phyloP scores from a whole-genome alignment of 2,329 filamentous ascomycete species.

The Ophiostoma sp. region DNA sequence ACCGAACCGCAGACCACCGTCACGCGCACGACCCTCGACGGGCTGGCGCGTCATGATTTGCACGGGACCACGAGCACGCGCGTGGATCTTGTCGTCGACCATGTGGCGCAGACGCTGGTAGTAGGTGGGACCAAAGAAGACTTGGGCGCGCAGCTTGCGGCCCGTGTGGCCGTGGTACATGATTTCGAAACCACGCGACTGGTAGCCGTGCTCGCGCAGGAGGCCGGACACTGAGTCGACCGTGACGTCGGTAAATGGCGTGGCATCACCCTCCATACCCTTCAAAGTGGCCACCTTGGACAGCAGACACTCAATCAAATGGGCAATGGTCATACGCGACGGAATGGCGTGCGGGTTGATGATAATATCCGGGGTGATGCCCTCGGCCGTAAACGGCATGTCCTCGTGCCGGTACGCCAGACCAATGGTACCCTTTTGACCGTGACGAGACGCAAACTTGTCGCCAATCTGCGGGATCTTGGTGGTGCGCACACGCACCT shows the following conservation, averaged over 20 bases:
- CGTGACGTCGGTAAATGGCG: slow-evolving; percentile 95
- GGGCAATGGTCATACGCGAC: slow-evolving; percentile 99
- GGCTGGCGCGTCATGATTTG: slow-evolving; percentile 97
- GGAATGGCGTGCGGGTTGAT: slow-evolving; percentile 99
- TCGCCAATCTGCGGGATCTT: slow-evolving; percentile 99
- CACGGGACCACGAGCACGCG: slow-evolving; percentile 91
- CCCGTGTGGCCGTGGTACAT: slow-evolving; percentile 99
- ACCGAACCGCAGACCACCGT: slow-evolving; percentile 98
- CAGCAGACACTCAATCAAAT: slow-evolving; percentile 98
- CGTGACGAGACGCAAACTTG: slow-evolving; percentile 98
- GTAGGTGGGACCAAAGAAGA: slow-evolving; percentile 97
- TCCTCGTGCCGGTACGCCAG: slow-evolving; percentile 97
- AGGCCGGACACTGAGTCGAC: slow-evolving; percentile 89
- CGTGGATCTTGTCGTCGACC: slow-evolving; percentile 99
- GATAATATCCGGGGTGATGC: slow-evolving; percentile 90
- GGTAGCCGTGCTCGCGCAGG: slow-evolving; percentile 86
- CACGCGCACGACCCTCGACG: slow-evolving; percentile 95
- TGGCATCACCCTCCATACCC: slow-evolving; percentile 95
- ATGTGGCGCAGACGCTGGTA: slow-evolving; percentile 98
- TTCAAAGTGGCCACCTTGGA: slow-evolving; percentile 93
- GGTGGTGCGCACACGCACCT: slow-evolving; percentile 94
- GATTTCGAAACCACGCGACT: slow-evolving; percentile 94
- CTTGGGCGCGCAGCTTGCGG: slow-evolving; percentile 86
- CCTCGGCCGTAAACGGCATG: slow-evolving; percentile 95
- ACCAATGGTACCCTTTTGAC: slow-evolving; percentile 98